These are phyloP conservation scores for Voacanga thouarsii DNA, from an alignment of 257 asterid species.

Conservation along the genomic window DNA sequence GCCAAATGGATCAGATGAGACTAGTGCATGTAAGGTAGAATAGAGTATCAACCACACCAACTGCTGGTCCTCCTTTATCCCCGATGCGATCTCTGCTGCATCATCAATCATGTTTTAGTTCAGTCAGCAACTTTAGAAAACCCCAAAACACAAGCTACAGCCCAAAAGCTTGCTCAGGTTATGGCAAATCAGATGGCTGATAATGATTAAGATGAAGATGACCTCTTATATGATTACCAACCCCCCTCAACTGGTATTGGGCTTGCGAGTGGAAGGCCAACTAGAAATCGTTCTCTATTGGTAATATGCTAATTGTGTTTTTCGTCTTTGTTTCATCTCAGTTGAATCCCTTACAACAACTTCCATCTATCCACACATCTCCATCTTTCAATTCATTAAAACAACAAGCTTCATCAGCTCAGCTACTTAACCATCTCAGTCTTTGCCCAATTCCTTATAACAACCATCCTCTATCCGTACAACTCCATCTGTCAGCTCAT, in stretches of 20 bases:
- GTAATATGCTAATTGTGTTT: conserved; percentile 30
- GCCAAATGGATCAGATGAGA: conserved; percentile 8
- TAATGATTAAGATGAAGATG: conserved; percentile 70
- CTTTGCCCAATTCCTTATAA: conserved; percentile 22
- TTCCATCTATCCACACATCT: conserved; percentile 24
- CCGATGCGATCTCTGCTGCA: conserved; percentile 48
- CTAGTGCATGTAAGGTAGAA: conserved; percentile 1
- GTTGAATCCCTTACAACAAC: conserved; percentile 19
- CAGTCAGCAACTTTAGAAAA: conserved; percentile 44
- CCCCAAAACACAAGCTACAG: conserved; percentile 86
- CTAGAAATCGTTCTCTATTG: conserved; percentile 56
- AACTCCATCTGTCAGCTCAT: conserved; percentile 22
- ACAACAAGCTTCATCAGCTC: conserved; percentile 43
- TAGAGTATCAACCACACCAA: conserved; percentile 8
- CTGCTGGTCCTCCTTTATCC: conserved; percentile 20
- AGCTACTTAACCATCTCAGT: conserved; percentile 30
- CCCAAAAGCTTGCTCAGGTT: conserved; percentile 81
- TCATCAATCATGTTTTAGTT: conserved; percentile 50
- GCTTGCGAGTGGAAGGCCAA: conserved; percentile 64
- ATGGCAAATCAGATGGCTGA: conserved; percentile 76
- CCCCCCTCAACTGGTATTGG: conserved; percentile 60
- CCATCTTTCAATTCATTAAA: conserved; percentile 27
- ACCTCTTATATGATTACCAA: conserved; percentile 52
- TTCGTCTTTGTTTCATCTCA: conserved; percentile 14
- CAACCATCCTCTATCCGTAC: conserved; percentile 27